These are phyloP conservation scores for Vishniacozyma victoriae DNA, from an alignment of 768 basidiomycete genomes.

Conservation along the genomic window DNA sequence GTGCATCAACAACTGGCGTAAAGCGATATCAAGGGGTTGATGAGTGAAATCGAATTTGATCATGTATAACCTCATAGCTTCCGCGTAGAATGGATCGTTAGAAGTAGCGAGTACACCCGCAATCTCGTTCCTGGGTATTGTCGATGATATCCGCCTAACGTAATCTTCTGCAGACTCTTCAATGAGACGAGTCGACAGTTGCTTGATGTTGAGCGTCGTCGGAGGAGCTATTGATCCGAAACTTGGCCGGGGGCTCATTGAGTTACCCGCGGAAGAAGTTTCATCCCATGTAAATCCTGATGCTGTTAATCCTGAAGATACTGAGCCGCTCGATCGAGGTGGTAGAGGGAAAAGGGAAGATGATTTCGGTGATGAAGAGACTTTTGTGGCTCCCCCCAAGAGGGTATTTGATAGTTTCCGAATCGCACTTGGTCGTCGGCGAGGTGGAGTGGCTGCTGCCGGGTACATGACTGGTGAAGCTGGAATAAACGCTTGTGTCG, in stretches of 20 bases:
- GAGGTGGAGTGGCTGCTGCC: slow-evolving; percentile 28
- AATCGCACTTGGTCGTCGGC: slow-evolving; percentile 27
- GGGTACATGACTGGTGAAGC: slow-evolving; percentile 28
- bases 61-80: slow-evolving; percentile 68
- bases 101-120: slow-evolving; percentile 75
- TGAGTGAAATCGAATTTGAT: slow-evolving; percentile 66
- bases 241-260: slow-evolving; percentile 29
- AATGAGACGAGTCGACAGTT: slow-evolving; percentile 17
- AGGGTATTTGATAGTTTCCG: slow-evolving; percentile 29
- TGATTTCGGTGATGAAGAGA: slow-evolving; percentile 21
- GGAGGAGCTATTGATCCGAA: slow-evolving; percentile 15
- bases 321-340: slow-evolving; percentile 31
- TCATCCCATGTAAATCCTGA: slow-evolving; percentile 11
- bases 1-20: slow-evolving; percentile 84
- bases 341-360: slow-evolving; percentile 32
- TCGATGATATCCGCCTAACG: slow-evolving; percentile 58
- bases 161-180: slow-evolving; percentile 69
- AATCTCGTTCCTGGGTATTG: slow-evolving; percentile 71
- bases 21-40: slow-evolving; percentile 82
- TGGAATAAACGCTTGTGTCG: slow-evolving; percentile 14
- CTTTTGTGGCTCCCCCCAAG: too few relatives aligned
- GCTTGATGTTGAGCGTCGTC: slow-evolving; percentile 9
- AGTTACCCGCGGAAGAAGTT: too few relatives aligned
- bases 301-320: slow-evolving; percentile 16
- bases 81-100: slow-evolving; percentile 62